phyloP scores from a whole-genome alignment of 345 rosid genomes.

The Erodium maritimum region DNA sequence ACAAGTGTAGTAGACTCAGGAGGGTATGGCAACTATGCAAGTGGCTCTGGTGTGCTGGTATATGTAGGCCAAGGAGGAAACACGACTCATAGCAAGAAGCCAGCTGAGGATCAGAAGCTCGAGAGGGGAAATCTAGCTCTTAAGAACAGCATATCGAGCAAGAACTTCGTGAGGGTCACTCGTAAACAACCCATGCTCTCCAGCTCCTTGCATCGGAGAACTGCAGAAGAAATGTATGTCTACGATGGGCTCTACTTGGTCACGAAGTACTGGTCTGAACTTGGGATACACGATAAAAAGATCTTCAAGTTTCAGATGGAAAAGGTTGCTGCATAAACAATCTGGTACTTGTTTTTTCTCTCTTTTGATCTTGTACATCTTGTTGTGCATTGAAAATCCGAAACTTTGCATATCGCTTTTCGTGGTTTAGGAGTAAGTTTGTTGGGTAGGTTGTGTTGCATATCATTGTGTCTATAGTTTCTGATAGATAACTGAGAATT shows the following conservation, averaged over 20 bases:
- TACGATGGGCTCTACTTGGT: conserved; percentile 19
- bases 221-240: neutral
- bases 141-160: conserved; percentile 7
- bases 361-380: too few relatives aligned
- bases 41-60: conserved; percentile 8
- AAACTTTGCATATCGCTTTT: too few relatives aligned
- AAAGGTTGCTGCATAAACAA: neutral
- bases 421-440: too few relatives aligned
- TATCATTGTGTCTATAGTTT: too few relatives aligned
- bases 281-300: neutral
- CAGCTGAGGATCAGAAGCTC: conserved; percentile 11
- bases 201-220: neutral
- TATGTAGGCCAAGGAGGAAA: conserved; percentile 17
- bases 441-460: too few relatives aligned
- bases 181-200: conserved; percentile 4
- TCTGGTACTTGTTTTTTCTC: too few relatives aligned
- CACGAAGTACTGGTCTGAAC: neutral
- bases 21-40: conserved; percentile 4
- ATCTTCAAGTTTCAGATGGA: conserved; percentile 11
- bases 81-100: neutral
- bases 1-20: conserved; percentile 15
- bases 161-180: conserved; percentile 15
- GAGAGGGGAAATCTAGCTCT: conserved; percentile 15
- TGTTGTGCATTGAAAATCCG: too few relatives aligned
- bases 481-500: too few relatives aligned